phyloP scores from a whole-genome alignment of 306 rosid genomes.

The Quercus variabilis region DNA sequence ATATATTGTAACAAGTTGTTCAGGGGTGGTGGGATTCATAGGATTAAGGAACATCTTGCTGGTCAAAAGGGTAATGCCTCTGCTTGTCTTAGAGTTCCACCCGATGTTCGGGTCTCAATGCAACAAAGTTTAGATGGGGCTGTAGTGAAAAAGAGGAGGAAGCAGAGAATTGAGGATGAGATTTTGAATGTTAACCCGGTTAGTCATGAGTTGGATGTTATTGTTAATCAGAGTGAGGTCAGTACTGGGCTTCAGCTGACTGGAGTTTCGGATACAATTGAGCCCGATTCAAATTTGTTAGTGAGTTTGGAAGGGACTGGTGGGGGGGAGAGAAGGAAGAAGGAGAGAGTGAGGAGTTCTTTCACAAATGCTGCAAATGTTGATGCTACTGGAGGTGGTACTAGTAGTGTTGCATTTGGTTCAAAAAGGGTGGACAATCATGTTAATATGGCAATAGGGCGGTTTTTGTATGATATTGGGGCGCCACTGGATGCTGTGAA shows the following conservation, averaged over 20 bases:
- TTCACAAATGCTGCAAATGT: slow-evolving; percentile 23
- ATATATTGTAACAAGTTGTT: slow-evolving; percentile 77
- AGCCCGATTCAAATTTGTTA: slow-evolving; percentile 32
- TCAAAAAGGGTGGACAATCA: slow-evolving; percentile 37
- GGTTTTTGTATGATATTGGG: slow-evolving; percentile 86
- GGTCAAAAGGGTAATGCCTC: slow-evolving; percentile 91
- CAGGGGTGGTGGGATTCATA: slow-evolving; percentile 98
- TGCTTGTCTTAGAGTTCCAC: slow-evolving; percentile 68
- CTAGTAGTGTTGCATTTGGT: slow-evolving; percentile 29
- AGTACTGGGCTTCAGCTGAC: slow-evolving; percentile 34
- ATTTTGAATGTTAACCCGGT: slow-evolving; percentile 49
- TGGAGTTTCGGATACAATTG: slow-evolving; percentile 35
- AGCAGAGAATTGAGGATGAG: slow-evolving; percentile 81
- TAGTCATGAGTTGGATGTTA: slow-evolving; percentile 29
- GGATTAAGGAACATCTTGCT: slow-evolving; percentile 95
- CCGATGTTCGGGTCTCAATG: slow-evolving; percentile 69
- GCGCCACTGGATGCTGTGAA: slow-evolving; percentile 78
- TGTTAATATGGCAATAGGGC: slow-evolving; percentile 73
- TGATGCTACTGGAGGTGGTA: slow-evolving; percentile 31
- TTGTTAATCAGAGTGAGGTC: slow-evolving; percentile 42
- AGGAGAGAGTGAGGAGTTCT: slow-evolving; percentile 49
- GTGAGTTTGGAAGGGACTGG: slow-evolving; percentile 45
- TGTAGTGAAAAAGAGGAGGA: slow-evolving; percentile 76
- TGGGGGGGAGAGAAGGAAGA: slow-evolving; percentile 61
- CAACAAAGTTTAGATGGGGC: slow-evolving; percentile 80